phyloP scores from a whole-genome alignment of 345 rosid genomes.

The Carallia brachiata region DNA sequence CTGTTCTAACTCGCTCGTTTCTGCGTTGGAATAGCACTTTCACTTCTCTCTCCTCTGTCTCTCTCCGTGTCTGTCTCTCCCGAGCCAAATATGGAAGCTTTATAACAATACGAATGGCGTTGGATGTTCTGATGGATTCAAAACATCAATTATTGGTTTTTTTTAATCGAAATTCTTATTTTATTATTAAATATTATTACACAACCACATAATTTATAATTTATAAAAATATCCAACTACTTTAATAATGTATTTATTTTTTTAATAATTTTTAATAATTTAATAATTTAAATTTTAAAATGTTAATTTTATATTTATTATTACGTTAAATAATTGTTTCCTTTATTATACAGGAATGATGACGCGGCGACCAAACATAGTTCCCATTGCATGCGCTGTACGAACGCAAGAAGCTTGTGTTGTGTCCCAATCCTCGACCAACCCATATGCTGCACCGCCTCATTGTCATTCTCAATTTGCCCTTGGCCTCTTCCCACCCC shows the following conservation, averaged over 20 bases:
- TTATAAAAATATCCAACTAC: too few species aligned
- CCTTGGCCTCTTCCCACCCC: too few species aligned
- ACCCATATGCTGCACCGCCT: background rate
- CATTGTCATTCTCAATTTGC: background rate
- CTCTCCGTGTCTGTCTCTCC: constrained; percentile 6
- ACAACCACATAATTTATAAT: too few species aligned
- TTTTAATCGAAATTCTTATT: background rate
- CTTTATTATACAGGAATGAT: background rate
- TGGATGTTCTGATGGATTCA: background rate
- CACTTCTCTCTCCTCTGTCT: constrained; percentile 8
- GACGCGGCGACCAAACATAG: constrained; percentile 39
- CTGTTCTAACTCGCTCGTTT: constrained; percentile 22
- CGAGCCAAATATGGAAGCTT: background rate
- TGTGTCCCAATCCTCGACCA: background rate
- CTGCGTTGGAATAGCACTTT: constrained; percentile 49
- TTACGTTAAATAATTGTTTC: too few species aligned
- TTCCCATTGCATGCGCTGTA: background rate
- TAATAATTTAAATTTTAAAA: too few species aligned
- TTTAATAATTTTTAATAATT: too few species aligned
- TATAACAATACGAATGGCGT: background rate
- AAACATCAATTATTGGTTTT: background rate
- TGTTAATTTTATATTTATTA: too few species aligned
- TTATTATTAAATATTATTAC: background rate
- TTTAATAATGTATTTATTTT: too few species aligned
- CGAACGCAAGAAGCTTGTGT: background rate